These are phyloP conservation scores for Colletotrichum endophyticum DNA, from an alignment of 2,329 filamentous ascomycete species.

Conservation along the genomic window DNA sequence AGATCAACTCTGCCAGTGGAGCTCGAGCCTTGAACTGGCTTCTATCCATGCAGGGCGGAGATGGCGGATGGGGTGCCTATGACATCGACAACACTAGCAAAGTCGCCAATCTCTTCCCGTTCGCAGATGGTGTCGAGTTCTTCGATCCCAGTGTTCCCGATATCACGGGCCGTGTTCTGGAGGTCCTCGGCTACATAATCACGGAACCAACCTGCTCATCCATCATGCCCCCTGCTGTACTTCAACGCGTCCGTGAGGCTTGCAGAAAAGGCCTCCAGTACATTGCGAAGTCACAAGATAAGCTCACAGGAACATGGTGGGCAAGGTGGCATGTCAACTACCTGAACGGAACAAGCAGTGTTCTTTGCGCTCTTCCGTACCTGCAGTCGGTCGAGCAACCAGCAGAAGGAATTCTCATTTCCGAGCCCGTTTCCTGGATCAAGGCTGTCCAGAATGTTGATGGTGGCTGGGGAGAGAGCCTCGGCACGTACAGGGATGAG, in stretches of 20 bases:
- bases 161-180: not conserved
- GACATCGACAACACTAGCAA: not conserved
- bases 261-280: not conserved
- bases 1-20: not conserved
- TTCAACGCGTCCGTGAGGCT: not conserved
- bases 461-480: constrained; percentile 4
- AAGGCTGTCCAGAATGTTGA: not conserved
- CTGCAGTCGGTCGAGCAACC: not conserved
- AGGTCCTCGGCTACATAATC: not conserved
- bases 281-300: not conserved
- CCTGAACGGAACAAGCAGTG: constrained; percentile 3
- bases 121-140: constrained; percentile 1
- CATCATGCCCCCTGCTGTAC: not conserved
- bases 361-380: not conserved
- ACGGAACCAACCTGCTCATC: not conserved
- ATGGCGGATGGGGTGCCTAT: constrained; percentile 6
- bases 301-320: not conserved
- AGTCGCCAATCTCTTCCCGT: not conserved
- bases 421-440: not conserved
- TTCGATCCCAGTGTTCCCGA: constrained; percentile 2
- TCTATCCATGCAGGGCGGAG: not conserved
- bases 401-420: not conserved
- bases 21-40: not conserved
- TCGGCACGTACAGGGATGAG: not conserved
- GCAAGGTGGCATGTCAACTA: constrained; percentile 11